These are phyloP conservation scores for Erythrophleum ivorense DNA, from an alignment of 331 rosid species.

Conservation along the genomic window DNA sequence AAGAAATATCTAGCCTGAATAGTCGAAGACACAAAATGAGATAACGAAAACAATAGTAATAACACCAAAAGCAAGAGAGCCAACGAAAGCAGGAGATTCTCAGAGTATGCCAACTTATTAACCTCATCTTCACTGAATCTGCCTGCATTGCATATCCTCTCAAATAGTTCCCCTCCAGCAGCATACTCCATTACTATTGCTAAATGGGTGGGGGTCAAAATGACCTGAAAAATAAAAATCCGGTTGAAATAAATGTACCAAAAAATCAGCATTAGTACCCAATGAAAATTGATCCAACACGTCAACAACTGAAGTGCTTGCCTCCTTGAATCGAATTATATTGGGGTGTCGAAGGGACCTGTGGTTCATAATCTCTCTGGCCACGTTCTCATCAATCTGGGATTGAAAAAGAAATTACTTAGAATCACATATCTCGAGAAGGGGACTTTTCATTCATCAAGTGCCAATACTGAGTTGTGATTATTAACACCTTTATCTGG, in stretches of 20 bases:
- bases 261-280: background rate
- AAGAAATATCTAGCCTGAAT: slow-evolving; percentile 66
- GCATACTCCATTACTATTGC: slow-evolving; percentile 73
- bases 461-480: slow-evolving; percentile 1
- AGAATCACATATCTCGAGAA: background rate
- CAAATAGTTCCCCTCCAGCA: slow-evolving; percentile 65
- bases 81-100: slow-evolving; percentile 10
- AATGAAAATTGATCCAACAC: slow-evolving; percentile 26
- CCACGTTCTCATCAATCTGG: slow-evolving; percentile 74
- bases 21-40: slow-evolving; percentile 31
- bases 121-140: slow-evolving; percentile 76
- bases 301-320: slow-evolving; percentile 25
- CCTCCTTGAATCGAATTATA: slow-evolving; percentile 74
- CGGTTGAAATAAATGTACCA: slow-evolving; percentile 11
- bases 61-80: slow-evolving; percentile 11
- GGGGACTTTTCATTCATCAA: slow-evolving; percentile 1
- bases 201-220: slow-evolving; percentile 69
- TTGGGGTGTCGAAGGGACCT: slow-evolving; percentile 67
- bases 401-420: background rate
- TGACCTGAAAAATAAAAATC: slow-evolving; percentile 49
- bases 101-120: slow-evolving; percentile 16
- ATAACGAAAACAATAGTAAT: background rate
- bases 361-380: slow-evolving; percentile 67
- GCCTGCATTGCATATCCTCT: slow-evolving; percentile 66
- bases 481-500: slow-evolving; percentile 23